Base-by-base conservation (phyloP, 257 asterid genomes). In the Leptodermis oblonga region DNA sequence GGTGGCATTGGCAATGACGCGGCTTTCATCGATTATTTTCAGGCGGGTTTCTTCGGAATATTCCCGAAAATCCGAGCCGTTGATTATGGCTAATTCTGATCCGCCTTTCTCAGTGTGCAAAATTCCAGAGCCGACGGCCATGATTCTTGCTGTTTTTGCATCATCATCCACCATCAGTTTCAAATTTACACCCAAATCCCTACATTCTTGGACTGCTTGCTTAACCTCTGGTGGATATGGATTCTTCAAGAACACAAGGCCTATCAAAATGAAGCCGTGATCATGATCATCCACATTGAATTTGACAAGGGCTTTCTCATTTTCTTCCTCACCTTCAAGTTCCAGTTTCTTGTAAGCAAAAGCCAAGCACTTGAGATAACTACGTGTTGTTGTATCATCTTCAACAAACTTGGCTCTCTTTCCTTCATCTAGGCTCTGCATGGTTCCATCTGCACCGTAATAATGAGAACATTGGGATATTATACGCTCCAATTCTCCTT, bases 121-220 rank as follows among this genome's bases (percentile, higher is more conserved):
- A 25, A 84, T 51, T 39, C 88, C 88, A 26, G 80, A 76, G 34
- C 64, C 31, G 4, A 77, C 11, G 34, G 82, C 88, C 75, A 81
- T 79, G 60, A 81, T 65, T 72, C 79, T 72, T 49, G 88, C 79
- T 4, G 73, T 60, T 69, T 60, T 59, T 53, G 66, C 10, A 70
- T 81, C 81, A 10, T 70, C 79, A 8, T 72, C 86, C 41, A 81
- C 82, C n/a, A 77, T 9, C 36, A 84, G 22, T 53, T 79, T 84
- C 36, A 74, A 12, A 4, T 63, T 28, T 22, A 84, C 70, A 54
- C 80, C 86, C 14, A 64, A 43, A 59, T 36, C 63, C 37, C 59
- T 30, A 55, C 54, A 79, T 15, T 67, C 63, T 77, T 70, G 49
- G 11, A 84, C 55, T 0, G 84, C 72, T 70, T 75, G 28, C 64